phyloP scores from a whole-genome alignment of 2,329 filamentous ascomycete genomes.

The Aspergillus novofumigatus region DNA sequence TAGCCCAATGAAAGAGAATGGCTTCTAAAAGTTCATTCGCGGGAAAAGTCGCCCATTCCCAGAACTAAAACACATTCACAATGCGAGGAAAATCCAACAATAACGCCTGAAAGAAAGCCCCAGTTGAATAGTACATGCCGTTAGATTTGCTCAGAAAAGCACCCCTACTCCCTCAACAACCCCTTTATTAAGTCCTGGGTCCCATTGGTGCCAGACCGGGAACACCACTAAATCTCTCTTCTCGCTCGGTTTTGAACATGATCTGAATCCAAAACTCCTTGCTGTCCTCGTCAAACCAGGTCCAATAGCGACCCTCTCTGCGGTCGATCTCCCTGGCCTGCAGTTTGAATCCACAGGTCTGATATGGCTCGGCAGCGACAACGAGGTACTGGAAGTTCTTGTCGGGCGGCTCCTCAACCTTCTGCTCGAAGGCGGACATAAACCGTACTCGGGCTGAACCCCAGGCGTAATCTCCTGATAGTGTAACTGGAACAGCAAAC shows the following conservation, averaged over 20 bases:
- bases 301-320: constrained; percentile 82
- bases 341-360: constrained; percentile 95
- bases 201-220: constrained; percentile 56
- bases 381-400: constrained; percentile 92
- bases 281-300: constrained; percentile 90
- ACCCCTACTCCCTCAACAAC: neutral
- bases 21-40: neutral
- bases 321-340: constrained; percentile 91
- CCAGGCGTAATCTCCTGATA: constrained; percentile 83
- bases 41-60: neutral
- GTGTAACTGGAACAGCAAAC: constrained; percentile 91
- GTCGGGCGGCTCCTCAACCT: constrained; percentile 84
- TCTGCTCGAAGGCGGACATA: constrained; percentile 97
- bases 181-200: constrained; percentile 22
- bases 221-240: constrained; percentile 75
- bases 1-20: neutral
- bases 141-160: constrained; percentile 1
- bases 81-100: constrained; percentile 9
- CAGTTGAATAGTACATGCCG: constrained; percentile 3
- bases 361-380: constrained; percentile 94
- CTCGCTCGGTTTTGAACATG: constrained; percentile 96
- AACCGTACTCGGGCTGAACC: constrained; percentile 77
- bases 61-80: neutral
- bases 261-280: constrained; percentile 98
- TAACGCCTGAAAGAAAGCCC: constrained; percentile 11